Percentiles rank a stretch among this genome's conserved stretches.
These are phyloP conservation scores for Kodamaea derodonti DNA, from an alignment of 1,139 yeast genomes.

Conservation along the genomic window DNA sequence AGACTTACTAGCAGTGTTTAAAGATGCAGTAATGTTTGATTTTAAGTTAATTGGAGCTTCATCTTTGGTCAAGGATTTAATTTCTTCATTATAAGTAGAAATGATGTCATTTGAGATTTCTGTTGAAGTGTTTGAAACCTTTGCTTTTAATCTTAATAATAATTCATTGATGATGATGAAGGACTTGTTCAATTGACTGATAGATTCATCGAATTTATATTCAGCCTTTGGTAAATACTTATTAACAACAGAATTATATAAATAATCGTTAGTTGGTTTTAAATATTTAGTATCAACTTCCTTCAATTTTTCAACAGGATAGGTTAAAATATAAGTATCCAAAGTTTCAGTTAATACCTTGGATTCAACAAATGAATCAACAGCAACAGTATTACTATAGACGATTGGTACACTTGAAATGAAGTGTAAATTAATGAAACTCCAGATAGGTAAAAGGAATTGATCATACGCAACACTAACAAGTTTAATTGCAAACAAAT, in stretches of 20 bases:
- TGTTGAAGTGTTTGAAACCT: constrained; percentile 26
- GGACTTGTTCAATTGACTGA: constrained; percentile 26
- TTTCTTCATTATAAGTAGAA: constrained; percentile 35
- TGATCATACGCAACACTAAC: constrained; percentile 22
- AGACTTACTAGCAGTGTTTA: constrained; percentile 33
- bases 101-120: constrained; percentile 31
- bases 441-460: constrained; percentile 15
- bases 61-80: constrained; percentile 13
- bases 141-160: constrained; percentile 22
- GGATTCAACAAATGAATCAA: constrained; percentile 28
- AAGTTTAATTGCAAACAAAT: constrained; percentile 25
- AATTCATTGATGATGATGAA: constrained; percentile 30
- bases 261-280: constrained; percentile 26
- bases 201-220: constrained; percentile 20
- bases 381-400: constrained; percentile 20
- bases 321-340: constrained; percentile 12
- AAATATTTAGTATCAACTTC: constrained; percentile 23
- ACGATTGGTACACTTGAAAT: constrained; percentile 22
- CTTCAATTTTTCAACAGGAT: constrained; percentile 15
- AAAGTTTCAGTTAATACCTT: constrained; percentile 18
- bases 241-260: constrained; percentile 24
- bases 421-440: constrained; percentile 19
- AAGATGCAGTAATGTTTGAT: constrained; percentile 35
- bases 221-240: constrained; percentile 31
- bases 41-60: constrained; percentile 10